phyloP scores from a whole-genome alignment of 2,329 filamentous ascomycete species.

The Diaporthe amygdali region DNA sequence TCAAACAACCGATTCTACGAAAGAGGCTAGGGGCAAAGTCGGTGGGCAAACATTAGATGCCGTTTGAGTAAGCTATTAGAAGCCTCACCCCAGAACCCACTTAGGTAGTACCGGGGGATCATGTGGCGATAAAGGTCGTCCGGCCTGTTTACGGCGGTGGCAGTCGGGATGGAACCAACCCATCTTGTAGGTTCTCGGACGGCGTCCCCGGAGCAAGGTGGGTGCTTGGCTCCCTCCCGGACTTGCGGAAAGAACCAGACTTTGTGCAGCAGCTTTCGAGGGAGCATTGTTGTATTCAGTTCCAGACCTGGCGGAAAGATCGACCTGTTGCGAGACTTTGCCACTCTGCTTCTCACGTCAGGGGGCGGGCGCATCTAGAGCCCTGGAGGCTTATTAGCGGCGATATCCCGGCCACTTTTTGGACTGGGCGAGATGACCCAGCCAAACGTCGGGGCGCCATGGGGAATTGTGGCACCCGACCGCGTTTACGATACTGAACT shows the following conservation, averaged over 20 bases:
- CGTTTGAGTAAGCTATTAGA: not conserved
- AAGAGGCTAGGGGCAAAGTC: not conserved
- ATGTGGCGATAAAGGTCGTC: constrained; percentile 9
- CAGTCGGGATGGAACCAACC: not conserved
- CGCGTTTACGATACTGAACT: not conserved
- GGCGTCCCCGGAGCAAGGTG: not conserved
- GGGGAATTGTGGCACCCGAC: not conserved
- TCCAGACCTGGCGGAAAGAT: not conserved
- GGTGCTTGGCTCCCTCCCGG: constrained; percentile 13
- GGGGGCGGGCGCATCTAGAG: not conserved
- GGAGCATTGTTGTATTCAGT: not conserved
- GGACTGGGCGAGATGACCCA: not conserved
- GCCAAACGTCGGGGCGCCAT: not conserved
- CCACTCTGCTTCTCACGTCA: constrained; percentile 2
- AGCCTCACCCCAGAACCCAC: not conserved
- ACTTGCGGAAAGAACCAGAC: not conserved
- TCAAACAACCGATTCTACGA: not conserved
- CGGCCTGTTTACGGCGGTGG: not conserved
- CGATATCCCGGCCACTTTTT: not conserved
- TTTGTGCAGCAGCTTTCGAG: not conserved
- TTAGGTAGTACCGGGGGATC: not conserved
- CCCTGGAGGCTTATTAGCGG: not conserved
- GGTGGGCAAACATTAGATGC: not conserved
- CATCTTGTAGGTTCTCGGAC: constrained; percentile 4
- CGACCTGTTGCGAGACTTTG: not conserved